A percentile compares a stretch with the other conserved stretches of the same genome.
phyloP scores from a whole-genome alignment of 2,329 filamentous ascomycete species.

The Fusarium piperis region DNA sequence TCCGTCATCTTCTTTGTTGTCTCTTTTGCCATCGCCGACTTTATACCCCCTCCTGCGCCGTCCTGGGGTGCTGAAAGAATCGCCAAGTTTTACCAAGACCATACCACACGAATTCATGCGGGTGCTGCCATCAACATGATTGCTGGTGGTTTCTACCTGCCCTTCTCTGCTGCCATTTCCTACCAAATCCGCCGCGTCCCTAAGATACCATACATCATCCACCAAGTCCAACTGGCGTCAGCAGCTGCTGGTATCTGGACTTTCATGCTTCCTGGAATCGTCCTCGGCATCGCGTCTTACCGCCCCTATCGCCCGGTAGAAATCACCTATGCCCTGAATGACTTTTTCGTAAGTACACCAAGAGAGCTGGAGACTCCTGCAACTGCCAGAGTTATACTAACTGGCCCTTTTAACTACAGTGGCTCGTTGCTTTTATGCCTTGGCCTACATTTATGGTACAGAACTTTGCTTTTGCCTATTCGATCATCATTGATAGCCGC shows the following conservation, averaged over 20 bases:
- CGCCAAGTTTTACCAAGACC: constrained; percentile 16
- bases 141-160: constrained; percentile 20
- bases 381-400: not conserved
- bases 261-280: constrained; percentile 24
- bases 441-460: constrained; percentile 26
- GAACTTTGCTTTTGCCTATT: constrained; percentile 22
- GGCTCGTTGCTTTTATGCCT: constrained; percentile 13
- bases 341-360: constrained; percentile 12
- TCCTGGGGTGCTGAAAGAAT: constrained; percentile 14
- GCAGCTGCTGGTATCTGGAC: constrained; percentile 19
- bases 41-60: constrained; percentile 9
- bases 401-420: not conserved
- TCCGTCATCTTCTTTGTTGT: constrained; percentile 16
- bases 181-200: constrained; percentile 22
- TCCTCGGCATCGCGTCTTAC: constrained; percentile 20
- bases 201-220: constrained; percentile 14
- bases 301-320: constrained; percentile 21
- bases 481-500: constrained; percentile 19
- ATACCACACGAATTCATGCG: constrained; percentile 12
- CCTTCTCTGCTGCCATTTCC: constrained; percentile 15
- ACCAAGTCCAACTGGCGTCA: constrained; percentile 19
- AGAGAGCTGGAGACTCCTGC: not conserved
- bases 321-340: constrained; percentile 25
- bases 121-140: constrained; percentile 19
- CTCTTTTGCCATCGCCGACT: constrained; percentile 8